Base-by-base conservation (phyloP, 2,329 filamentous ascomycete species). In the Monosporascus cannonballus region DNA sequence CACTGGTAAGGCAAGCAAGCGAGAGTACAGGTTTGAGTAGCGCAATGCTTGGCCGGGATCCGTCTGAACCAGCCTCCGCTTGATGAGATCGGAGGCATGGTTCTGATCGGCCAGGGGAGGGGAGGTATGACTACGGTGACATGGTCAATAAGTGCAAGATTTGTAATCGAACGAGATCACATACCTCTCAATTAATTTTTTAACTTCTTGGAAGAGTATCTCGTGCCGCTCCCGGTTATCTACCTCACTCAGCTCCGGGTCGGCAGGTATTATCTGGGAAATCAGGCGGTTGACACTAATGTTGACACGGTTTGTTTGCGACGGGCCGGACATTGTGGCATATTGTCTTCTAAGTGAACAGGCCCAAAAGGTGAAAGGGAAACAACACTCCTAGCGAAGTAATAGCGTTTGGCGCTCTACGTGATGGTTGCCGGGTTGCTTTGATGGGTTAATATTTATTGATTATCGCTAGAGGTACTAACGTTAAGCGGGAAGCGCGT, bases 1-100 rank as follows among this genome's bases (percentile, higher is more conserved):
- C 6, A 97, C 92, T 0, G 92, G 92, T 59, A 96, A 84, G n/a
- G 90, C 89, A 25, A 96, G 77, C 18, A 99, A 80, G 52, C 90
- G 83, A 36, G 90, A 90, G 71, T 96, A 96, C 27, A 99, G 80
- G 65, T 96, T 95, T 24, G 90, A 87, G 71, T 96, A 96, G 56
- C 86, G 83, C 20, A 93, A 78, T 3, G 92, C 90, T 70, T 92
- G 88, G 58, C 81, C 87, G 46, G 82, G 82, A 64, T 90, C 89
- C 60, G 86, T 87, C 62, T 88, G 84, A 53, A 95, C 83, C 58
- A 99, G 77, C 71, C 89, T 90, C 66, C 89, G 84, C 74, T 93
- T 94, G 70, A 99, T 96, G 63, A 96, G 74, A 68, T 96, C 91
- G 30, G 90, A 90, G 51, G 92, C 91, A 76, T 96, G 92, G 68